A percentile compares a stretch with the other conserved stretches of the same genome.
Conservation (phyloP, 2,329 filamentous ascomycete genomes). For the Cadophora sp. region DNA sequence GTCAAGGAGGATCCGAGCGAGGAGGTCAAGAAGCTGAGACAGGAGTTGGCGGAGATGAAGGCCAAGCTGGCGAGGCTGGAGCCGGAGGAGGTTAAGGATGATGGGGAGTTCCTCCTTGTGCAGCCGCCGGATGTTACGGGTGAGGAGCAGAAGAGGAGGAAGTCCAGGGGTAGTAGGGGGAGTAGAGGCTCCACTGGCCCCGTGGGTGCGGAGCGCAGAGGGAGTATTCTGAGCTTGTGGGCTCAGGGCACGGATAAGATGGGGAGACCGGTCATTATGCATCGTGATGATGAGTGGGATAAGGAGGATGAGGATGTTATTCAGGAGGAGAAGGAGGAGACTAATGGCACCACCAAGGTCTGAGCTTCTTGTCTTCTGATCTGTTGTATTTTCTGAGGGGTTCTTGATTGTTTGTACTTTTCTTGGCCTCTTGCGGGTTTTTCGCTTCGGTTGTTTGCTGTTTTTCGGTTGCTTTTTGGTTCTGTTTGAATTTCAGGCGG, state of each 20-base stretch:
- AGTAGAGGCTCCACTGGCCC: background rate
- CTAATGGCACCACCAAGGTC: constrained; percentile 2
- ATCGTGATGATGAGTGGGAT: constrained; percentile 36
- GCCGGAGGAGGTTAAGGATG: constrained; percentile 16
- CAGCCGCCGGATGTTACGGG: constrained; percentile 1
- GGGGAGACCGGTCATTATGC: constrained; percentile 25
- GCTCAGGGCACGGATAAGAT: constrained; percentile 29
- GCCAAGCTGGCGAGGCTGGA: constrained; percentile 17
- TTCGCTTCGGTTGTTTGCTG: background rate
- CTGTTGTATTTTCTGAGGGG: too few relatives aligned
- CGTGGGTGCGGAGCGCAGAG: constrained; percentile 20
- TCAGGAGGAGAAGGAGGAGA: background rate
- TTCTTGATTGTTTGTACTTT: background rate
- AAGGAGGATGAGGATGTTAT: constrained; percentile 12
- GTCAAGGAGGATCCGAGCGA: constrained; percentile 7
- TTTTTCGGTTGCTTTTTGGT: background rate
- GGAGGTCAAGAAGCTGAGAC: constrained; percentile 12
- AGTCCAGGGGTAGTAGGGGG: constrained; percentile 7
- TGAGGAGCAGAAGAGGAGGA: constrained; percentile 3
- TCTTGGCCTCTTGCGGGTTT: background rate
- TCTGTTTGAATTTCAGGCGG: background rate
- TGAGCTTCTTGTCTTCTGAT: background rate
- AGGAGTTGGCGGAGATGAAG: constrained; percentile 4
- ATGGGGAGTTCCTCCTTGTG: constrained; percentile 8
- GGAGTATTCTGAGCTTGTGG: constrained; percentile 36